Conservation (phyloP, 129 eudicot species). For the Centaurea solstitialis region DNA sequence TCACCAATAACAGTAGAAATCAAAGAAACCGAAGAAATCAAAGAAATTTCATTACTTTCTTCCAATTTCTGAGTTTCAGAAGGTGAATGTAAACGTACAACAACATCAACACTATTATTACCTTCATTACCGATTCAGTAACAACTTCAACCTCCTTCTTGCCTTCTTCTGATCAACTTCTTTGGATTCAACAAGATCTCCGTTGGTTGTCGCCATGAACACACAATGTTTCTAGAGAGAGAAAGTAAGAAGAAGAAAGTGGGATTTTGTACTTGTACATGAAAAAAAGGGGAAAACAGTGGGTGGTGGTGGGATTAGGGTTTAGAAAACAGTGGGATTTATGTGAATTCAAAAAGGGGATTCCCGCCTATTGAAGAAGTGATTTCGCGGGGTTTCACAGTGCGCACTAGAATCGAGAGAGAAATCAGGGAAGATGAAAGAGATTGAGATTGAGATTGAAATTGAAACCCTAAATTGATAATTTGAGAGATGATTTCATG, state of each 20-base stretch:
- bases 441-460: too few relatives aligned
- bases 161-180: background rate
- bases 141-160: background rate
- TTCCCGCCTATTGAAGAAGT: constrained; percentile 21
- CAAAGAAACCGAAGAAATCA: background rate
- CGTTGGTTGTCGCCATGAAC: constrained; percentile 4
- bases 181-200: background rate
- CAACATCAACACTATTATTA: too few relatives aligned
- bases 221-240: background rate
- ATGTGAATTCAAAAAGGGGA: background rate
- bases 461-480: background rate
- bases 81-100: too few relatives aligned
- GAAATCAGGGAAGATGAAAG: background rate
- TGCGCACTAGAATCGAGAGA: background rate
- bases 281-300: constrained; percentile 3
- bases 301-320: constrained; percentile 18
- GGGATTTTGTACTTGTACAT: background rate
- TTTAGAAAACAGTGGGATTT: constrained; percentile 16
- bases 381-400: background rate
- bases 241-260: background rate
- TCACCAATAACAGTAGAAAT: too few relatives aligned
- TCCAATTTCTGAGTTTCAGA: background rate
- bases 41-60: background rate
- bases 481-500: background rate
- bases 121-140: background rate